Evolutionary conservation across 306 rosid species (phyloP), one percentile per base, ranked within the genome.

Genomic region (Acmispon strigosus): DNA sequence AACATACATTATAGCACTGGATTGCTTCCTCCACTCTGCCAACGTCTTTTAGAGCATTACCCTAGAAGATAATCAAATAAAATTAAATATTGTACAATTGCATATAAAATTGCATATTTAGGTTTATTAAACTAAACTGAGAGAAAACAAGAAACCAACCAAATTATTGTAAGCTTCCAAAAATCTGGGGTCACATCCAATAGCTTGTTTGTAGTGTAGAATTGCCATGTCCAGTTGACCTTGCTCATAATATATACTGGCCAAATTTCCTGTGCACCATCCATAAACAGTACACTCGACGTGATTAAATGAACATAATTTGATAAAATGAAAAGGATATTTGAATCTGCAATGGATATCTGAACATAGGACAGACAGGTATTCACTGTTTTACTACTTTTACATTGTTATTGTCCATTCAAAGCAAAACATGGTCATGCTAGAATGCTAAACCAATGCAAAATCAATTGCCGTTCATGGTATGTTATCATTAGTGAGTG

Each of bases 161-260:
- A 95, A 82, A 78, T 95, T 95, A 75, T 95, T 95, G 82, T 89
- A 95, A 22, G 99, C 99, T 78, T 95, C 99, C 91, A 95, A 84
- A 85, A 95, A 91, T 82, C 95, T 83, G 76, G 97, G 89, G 75
- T 95, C 99, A 62, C 84, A 83, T 55, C 92, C 50, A 69, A 95
- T 87, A 65, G 99, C 99, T 84, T 88, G 97, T 87, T 91, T 95
- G 55, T 91, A 95, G 81, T 95, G 97, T 72, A 89, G 80, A 76
- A 95, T 89, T 54, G 99, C 99, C 91, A 91, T 53, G 52, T 95
- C 99, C 80, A 89, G 76, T 67, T 91, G 97, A 74, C 96, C 92
- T 87, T 95, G 97, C 71, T 95, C 99, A 45, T 91, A 95, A 69
- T 89, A 87, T 20, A 85, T 86, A 70, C 96, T 87, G 29, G 99